Conservation (phyloP, 306 rosid genomes). For the Vachellia collinsii region DNA sequence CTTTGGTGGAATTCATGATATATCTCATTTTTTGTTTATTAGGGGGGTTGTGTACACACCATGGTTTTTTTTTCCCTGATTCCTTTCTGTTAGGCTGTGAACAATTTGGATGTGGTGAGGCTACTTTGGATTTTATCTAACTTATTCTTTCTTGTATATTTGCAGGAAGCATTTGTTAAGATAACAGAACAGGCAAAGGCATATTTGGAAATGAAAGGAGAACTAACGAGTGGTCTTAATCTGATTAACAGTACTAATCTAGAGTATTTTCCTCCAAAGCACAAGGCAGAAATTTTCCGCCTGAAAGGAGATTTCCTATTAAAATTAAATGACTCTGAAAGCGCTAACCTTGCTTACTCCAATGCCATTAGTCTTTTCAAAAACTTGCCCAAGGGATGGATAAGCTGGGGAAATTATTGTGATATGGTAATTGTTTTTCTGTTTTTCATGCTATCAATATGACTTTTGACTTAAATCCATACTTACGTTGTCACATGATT, state of each 20-base stretch:
- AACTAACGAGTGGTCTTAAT: slow-evolving; percentile 77
- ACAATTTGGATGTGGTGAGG: slow-evolving; percentile 24
- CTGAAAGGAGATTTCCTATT: slow-evolving; percentile 87
- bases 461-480: slow-evolving; percentile 31
- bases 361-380: slow-evolving; percentile 83
- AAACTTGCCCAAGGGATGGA: slow-evolving; percentile 98
- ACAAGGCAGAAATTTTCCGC: slow-evolving; percentile 93
- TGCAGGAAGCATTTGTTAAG: slow-evolving; percentile 98
- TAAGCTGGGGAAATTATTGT: slow-evolving; percentile 99
- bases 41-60: not conserved
- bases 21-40: not conserved
- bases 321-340: slow-evolving; percentile 78
- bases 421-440: slow-evolving; percentile 66
- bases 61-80: slow-evolving; percentile 23
- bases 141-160: slow-evolving; percentile 43
- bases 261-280: slow-evolving; percentile 93
- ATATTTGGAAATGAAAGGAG: slow-evolving; percentile 89
- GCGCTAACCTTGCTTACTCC: slow-evolving; percentile 84
- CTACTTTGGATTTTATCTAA: slow-evolving; percentile 35
- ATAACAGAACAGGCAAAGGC: slow-evolving; percentile 98
- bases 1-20: not conserved
- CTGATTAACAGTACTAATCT: slow-evolving; percentile 89
- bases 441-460: slow-evolving; percentile 32
- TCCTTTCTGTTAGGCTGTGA: slow-evolving; percentile 8
- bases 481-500: slow-evolving; percentile 31